Conservation (phyloP, 495 filamentous ascomycete genomes). For the Entonaema liquescens region DNA sequence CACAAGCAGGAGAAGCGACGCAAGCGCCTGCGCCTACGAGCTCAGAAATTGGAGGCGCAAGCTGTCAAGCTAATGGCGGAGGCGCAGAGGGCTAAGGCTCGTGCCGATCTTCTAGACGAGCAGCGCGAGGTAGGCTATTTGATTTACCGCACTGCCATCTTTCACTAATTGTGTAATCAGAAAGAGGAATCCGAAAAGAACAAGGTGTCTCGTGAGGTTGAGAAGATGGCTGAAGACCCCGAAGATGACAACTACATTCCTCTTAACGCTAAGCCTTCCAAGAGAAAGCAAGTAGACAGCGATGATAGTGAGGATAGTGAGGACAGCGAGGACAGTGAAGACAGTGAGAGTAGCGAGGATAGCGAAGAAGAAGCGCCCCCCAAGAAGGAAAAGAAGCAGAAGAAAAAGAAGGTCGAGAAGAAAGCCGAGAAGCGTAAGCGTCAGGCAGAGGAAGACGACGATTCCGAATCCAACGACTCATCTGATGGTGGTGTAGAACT, state of each 20-base stretch:
- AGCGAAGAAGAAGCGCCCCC: not conserved
- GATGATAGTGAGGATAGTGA: constrained; percentile 23
- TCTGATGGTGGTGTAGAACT: constrained; percentile 19
- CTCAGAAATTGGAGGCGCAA: constrained; percentile 39
- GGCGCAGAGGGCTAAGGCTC: constrained; percentile 36
- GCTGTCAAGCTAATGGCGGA: constrained; percentile 37
- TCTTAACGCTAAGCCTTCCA: constrained; percentile 12
- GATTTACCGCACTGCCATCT: not conserved
- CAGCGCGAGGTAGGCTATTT: constrained; percentile 20
- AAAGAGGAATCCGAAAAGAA: constrained; percentile 39
- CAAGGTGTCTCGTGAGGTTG: constrained; percentile 28
- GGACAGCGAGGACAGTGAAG: not conserved
- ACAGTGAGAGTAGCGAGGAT: constrained; percentile 10
- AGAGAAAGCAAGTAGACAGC: not conserved
- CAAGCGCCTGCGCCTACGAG: constrained; percentile 38
- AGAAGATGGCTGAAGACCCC: constrained; percentile 28
- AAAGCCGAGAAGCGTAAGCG: constrained; percentile 44
- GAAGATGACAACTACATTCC: constrained; percentile 35
- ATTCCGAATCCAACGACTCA: constrained; percentile 4
- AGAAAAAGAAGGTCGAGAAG: constrained; percentile 28
- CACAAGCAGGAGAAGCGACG: constrained; percentile 47
- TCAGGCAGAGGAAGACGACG: constrained; percentile 34
- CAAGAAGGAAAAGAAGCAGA: constrained; percentile 36
- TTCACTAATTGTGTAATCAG: constrained; percentile 22
- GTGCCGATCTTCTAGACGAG: constrained; percentile 34